Base-by-base conservation (phyloP, 768 basidiomycete genomes). In the Holtermannia corniformis region DNA sequence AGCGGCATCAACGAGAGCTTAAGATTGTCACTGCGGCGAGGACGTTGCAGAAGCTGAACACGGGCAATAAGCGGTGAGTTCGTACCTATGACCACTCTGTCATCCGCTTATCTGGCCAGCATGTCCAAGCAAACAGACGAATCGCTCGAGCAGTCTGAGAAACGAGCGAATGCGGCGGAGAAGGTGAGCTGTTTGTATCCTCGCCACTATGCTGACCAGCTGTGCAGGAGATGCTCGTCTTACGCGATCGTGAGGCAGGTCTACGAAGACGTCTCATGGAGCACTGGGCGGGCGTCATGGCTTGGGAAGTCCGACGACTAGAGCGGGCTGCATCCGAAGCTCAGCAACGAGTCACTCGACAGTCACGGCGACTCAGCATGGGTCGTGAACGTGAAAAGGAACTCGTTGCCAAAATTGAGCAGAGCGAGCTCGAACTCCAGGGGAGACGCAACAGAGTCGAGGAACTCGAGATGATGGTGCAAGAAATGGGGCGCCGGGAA, bases 11-110 rank as follows among this genome's bases (percentile, higher is more conserved):
- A 48, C 42, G 73, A 37, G 73, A 74, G 56, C 60, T 71, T 55
- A 74, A 74, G 61, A 74, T 74, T 42, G 58, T 72, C 20, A 71
- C 73, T 16, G 73, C 73, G 3, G 73, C 73, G 1, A 56, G 65
- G 44, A 72, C 73, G 3, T 51, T 74, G 20, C 71, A 71, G 19
- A 68, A 71, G 49, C 65, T 74, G 21, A 72, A 74, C 45, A 59
- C 55, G 25, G 49, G 58, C 14, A 72, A 72, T 50, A 74, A 74
- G 55, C 54, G 70, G 60, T 61, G 11, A 14, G 56, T 41, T 4
- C 13, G 19, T 11, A 1, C 24, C 24, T 25, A 1, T 21, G 0
- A 5, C 40, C 40, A 44, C 25, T 22, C 24, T 23, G 37, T 47
- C n/a, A n/a, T n/a, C n/a, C n/a, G 44, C 37, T 42, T 46, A 37